phyloP scores from a whole-genome alignment of 176 grass and related monocot genomes.

The Ampelocalamus luodianensis region DNA sequence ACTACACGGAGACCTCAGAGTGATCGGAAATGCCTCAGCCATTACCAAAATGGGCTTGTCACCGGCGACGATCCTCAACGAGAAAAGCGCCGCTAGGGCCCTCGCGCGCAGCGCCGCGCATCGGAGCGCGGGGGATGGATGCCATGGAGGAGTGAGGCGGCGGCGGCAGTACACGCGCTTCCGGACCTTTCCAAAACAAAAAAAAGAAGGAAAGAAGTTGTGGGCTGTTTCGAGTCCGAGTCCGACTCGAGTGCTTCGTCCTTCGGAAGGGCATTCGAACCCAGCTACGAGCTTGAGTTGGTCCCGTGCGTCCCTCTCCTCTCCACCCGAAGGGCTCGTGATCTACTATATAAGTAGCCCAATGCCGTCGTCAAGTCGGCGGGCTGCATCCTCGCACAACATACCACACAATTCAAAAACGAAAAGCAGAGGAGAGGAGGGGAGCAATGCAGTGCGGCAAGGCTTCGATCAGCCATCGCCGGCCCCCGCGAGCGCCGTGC shows the following conservation, averaged over 20 bases:
- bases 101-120: too few species aligned
- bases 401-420: not conserved
- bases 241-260: too few species aligned
- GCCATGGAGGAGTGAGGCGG: too few species aligned
- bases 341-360: not conserved
- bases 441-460: not conserved
- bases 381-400: not conserved
- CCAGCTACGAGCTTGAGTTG: not conserved
- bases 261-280: too few species aligned
- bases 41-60: slow-evolving; percentile 75
- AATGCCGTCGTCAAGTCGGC: slow-evolving; percentile 12
- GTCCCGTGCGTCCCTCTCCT: not conserved
- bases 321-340: not conserved
- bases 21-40: not conserved
- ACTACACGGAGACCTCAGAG: slow-evolving; percentile 31
- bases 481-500: not conserved
- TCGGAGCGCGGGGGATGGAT: too few species aligned
- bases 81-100: too few species aligned
- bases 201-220: too few species aligned
- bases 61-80: too few species aligned
- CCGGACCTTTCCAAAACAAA: too few species aligned
- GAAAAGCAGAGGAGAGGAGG: not conserved
- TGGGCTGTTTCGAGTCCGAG: too few species aligned
- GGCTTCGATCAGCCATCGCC: not conserved
- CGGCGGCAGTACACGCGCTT: too few species aligned